Evolutionary conservation across 805 yeast genomes (phyloP).

Genomic region (Lachancea sp.): DNA sequence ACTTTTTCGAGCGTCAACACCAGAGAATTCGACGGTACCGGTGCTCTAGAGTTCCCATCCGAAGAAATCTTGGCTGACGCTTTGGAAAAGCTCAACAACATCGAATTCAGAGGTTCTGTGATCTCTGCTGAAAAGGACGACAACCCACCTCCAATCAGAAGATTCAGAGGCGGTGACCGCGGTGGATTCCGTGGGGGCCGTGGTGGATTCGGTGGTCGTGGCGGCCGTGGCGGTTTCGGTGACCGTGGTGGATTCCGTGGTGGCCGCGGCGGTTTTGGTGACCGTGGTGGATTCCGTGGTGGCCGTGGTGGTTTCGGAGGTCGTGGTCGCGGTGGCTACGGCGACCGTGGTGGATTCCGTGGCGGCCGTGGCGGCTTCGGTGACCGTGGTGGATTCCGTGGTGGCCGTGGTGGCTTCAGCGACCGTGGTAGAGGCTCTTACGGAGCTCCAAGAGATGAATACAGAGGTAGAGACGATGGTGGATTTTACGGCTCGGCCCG

Average conservation of each 20-base stretch:
- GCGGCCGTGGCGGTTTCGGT: constrained; percentile 30
- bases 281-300: constrained; percentile 26
- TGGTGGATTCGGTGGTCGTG: constrained; percentile 39
- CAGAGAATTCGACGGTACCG: constrained; percentile 42
- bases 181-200: constrained; percentile 35
- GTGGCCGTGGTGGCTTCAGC: constrained; percentile 23
- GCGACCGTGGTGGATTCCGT: constrained; percentile 28
- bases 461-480: constrained; percentile 45
- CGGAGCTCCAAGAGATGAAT: constrained; percentile 37
- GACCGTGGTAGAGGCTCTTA: constrained; percentile 26
- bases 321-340: constrained; percentile 34
- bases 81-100: constrained; percentile 62
- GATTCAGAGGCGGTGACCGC: constrained; percentile 43
- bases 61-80: constrained; percentile 75
- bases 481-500: constrained; percentile 39
- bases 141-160: constrained; percentile 44
- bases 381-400: not conserved
- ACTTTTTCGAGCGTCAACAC: constrained; percentile 47
- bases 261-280: constrained; percentile 40
- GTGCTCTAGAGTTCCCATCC: constrained; percentile 43
- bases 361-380: not conserved
- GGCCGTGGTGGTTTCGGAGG: constrained; percentile 35
- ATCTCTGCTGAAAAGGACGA: constrained; percentile 74
- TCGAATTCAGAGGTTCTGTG: constrained; percentile 62
- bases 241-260: constrained; percentile 40